Evolutionary conservation across 768 basidiomycete species (phyloP).

Genomic region (Serendipita sp.): DNA sequence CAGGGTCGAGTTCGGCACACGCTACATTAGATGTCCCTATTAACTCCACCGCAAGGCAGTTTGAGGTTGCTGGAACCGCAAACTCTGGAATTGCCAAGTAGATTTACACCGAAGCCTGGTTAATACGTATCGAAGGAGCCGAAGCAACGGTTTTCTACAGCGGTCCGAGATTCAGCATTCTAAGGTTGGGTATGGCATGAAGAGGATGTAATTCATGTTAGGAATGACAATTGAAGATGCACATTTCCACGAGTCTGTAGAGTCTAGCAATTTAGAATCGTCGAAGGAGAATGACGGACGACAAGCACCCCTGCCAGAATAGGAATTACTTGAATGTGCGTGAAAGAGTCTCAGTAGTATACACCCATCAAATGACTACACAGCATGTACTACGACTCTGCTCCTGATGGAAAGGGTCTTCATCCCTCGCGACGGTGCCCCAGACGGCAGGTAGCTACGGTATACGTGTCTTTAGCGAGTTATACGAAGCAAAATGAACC

Average conservation of each 20-base stretch:
- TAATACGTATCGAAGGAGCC: too few relatives aligned
- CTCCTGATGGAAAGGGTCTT: constrained; percentile 1
- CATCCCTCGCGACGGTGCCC: not conserved
- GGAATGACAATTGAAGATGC: too few relatives aligned
- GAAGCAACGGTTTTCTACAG: too few relatives aligned
- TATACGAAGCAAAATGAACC: not conserved
- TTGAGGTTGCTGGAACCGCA: not conserved
- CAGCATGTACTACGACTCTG: not conserved
- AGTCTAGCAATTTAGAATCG: too few relatives aligned
- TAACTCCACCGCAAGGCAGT: constrained; percentile 21
- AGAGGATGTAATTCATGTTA: too few relatives aligned
- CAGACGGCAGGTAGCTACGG: not conserved
- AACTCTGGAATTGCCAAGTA: too few relatives aligned
- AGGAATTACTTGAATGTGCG: not conserved
- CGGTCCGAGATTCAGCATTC: too few relatives aligned
- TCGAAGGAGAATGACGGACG: not conserved
- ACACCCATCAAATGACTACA: not conserved
- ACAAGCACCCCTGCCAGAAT: not conserved
- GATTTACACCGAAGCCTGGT: too few relatives aligned
- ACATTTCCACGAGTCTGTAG: too few relatives aligned
- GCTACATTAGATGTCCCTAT: constrained; percentile 14
- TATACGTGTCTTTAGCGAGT: not conserved
- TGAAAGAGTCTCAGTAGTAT: not conserved
- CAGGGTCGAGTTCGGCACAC: constrained; percentile 7
- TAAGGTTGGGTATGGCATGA: too few relatives aligned